Base-by-base conservation (phyloP, 257 asterid species). In the Solanum boliviense region DNA sequence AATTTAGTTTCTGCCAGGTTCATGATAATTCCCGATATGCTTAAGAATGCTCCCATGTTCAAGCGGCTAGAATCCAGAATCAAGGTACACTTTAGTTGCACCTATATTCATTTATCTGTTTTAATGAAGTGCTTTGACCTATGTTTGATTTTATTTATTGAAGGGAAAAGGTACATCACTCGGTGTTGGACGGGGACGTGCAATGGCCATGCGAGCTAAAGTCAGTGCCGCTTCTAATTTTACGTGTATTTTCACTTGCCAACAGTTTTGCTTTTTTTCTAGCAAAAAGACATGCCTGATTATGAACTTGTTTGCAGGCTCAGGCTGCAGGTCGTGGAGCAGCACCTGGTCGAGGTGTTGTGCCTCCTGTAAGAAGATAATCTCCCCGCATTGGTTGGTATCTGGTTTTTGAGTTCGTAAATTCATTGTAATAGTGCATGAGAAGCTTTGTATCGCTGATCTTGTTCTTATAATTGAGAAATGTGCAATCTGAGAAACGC, bases 11-110 rank as follows among this genome's bases (percentile, higher is more conserved):
- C 72, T 83, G 76, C 48, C 94, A 96, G 99, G 94, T 97, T 95
- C 91, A 97, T 95, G 99, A 98, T 97, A 39, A 97, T 96, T 62
- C 99, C 99, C 0, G 99, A 95, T 89, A 95, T 97, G 99, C 98
- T 97, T 29, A 95, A 95, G 93, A 97, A 97, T 90, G 99, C 99
- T 90, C 99, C 99, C 46, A 97, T 97, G 98, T 97, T 97, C 87
- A 97, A 97, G 90, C 98, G 96, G 23, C 91, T 95, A 93, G 99
- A 97, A 89, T 92, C 99, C 88, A 97, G 94, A 90, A 97, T 97
- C 88, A 97, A 97, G 99, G 99, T 97, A 87, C 87, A 81, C 67
- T 86, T 35, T 70, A 73, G 29, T 6, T 39, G 58, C 5, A 48
- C 13, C 88, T 74, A 9, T 72, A 13, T 56, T 88, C 85, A n/a